These are phyloP conservation scores for Fusarium veterinarium DNA, from an alignment of 2,329 filamentous ascomycete species.

Conservation along the genomic window DNA sequence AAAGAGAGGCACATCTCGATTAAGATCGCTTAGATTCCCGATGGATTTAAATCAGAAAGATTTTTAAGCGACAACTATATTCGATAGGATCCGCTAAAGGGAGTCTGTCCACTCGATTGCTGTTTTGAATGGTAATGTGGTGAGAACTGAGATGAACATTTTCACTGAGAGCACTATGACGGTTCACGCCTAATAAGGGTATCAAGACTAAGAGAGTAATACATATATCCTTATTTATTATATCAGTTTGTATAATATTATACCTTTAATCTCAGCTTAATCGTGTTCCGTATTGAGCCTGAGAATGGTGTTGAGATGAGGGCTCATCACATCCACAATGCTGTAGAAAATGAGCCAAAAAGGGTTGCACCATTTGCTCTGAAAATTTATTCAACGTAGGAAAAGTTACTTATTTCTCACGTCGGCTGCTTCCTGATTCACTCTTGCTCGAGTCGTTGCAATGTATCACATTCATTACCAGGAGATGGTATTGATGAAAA, in stretches of 20 bases:
- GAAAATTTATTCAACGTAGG: background rate
- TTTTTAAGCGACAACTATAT: background rate
- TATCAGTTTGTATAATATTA: background rate
- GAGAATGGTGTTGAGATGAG: background rate
- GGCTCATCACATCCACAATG: background rate
- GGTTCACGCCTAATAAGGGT: background rate
- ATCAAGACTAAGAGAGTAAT: no score
- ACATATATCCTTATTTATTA: accelerated
- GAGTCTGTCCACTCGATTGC: background rate
- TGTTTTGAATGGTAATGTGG: background rate
- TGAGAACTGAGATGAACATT: background rate
- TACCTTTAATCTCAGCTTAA: background rate
- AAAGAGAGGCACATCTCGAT: background rate
- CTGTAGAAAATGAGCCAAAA: background rate
- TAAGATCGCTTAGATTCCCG: accelerated
- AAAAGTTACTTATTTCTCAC: background rate
- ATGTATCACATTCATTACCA: accelerated
- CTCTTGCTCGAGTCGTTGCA: no score
- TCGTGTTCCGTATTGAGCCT: background rate
- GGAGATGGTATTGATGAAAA: no score
- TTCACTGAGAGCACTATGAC: background rate
- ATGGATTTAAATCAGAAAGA: no score
- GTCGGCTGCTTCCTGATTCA: background rate
- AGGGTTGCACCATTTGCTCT: background rate
- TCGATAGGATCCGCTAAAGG: background rate